phyloP scores from a whole-genome alignment of 345 rosid species.

The Pistacia vera region DNA sequence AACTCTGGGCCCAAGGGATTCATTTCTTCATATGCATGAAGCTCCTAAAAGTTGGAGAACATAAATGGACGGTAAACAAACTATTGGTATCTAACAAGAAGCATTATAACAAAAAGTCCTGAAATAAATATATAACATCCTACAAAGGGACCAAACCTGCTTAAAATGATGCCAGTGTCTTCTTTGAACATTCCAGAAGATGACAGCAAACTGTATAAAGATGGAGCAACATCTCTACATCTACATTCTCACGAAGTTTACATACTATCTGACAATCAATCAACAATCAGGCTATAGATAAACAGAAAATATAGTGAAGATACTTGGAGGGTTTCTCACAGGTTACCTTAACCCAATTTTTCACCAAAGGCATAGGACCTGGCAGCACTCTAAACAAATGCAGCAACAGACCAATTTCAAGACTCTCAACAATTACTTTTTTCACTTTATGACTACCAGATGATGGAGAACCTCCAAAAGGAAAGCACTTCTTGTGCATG shows the following conservation, averaged over 20 bases:
- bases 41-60: conserved; percentile 58
- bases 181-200: conserved; percentile 49
- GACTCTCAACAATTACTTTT: conserved; percentile 42
- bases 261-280: conserved; percentile 57
- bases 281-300: conserved; percentile 33
- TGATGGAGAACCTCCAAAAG: conserved; percentile 74
- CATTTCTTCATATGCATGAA: conserved; percentile 67
- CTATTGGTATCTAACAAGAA: conserved; percentile 10
- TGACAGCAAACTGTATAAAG: conserved; percentile 52
- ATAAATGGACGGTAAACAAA: conserved; percentile 4
- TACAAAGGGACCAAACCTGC: conserved; percentile 61
- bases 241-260: conserved; percentile 38
- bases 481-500: conserved; percentile 63
- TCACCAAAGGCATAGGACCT: conserved; percentile 70
- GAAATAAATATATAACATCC: conserved; percentile 9
- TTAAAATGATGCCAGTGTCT: conserved; percentile 55
- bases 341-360: conserved; percentile 93
- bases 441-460: conserved; percentile 44
- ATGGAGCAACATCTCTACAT: conserved; percentile 40
- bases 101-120: conserved; percentile 4
- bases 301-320: conserved; percentile 18
- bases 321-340: conserved; percentile 16
- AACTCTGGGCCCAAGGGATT: conserved; percentile 46
- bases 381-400: conserved; percentile 47
- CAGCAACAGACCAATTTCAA: conserved; percentile 74